phyloP scores from a whole-genome alignment of 441 rosid genomes.

The Mallotus repandus region DNA sequence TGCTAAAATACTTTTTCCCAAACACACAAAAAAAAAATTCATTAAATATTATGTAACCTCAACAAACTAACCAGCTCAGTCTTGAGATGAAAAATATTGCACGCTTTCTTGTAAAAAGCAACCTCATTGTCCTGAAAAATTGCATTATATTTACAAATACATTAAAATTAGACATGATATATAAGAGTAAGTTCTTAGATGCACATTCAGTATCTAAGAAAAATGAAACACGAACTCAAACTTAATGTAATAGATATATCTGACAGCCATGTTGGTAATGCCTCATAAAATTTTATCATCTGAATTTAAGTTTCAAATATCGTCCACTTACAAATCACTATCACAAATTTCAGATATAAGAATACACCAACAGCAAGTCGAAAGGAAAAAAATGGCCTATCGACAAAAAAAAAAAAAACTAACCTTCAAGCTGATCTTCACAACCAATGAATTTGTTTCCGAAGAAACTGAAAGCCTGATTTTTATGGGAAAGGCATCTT shows the following conservation, averaged over 20 bases:
- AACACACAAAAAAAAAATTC: constrained; percentile 6
- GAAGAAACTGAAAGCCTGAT: constrained; percentile 69
- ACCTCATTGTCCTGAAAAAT: constrained; percentile 51
- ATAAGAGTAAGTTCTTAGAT: background rate
- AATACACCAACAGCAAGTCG: background rate
- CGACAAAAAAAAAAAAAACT: background rate
- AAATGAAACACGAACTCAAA: background rate
- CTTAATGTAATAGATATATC: background rate
- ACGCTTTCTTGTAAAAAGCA: constrained; percentile 46
- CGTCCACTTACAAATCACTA: constrained; percentile 5
- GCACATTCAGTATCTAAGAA: background rate
- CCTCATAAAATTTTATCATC: background rate
- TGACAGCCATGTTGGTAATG: background rate
- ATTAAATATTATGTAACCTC: constrained; percentile 9
- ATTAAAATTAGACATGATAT: background rate
- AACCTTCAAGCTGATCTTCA: constrained; percentile 82
- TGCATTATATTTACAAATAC: constrained; percentile 19
- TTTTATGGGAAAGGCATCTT: constrained; percentile 77
- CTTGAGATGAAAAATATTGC: constrained; percentile 41
- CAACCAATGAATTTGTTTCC: constrained; percentile 65
- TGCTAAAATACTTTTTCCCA: background rate
- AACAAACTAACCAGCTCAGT: constrained; percentile 42
- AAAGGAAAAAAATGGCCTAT: background rate
- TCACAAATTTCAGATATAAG: background rate
- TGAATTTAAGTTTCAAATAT: background rate